These are phyloP conservation scores for Beauveria sp. DNA, from an alignment of 2,329 filamentous ascomycete species.

Conservation along the genomic window DNA sequence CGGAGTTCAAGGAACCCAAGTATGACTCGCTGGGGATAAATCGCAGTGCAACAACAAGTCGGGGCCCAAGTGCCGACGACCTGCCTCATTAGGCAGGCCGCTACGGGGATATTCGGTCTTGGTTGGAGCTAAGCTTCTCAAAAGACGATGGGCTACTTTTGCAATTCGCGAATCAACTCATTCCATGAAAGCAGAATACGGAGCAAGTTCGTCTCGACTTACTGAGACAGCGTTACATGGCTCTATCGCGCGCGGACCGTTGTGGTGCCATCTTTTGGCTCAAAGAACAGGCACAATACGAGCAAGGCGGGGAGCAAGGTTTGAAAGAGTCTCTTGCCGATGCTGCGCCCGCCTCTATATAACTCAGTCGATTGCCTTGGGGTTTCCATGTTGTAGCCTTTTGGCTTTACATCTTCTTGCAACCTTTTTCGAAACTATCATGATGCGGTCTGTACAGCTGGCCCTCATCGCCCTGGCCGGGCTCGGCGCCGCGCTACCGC, in stretches of 20 bases:
- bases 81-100: conserved; percentile 9
- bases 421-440: background rate
- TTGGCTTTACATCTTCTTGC: background rate
- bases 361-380: background rate
- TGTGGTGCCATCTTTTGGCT: background rate
- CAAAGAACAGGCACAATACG: background rate
- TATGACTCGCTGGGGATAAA: background rate
- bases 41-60: background rate
- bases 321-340: background rate
- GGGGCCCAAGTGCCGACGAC: background rate
- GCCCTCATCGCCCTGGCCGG: conserved; percentile 9
- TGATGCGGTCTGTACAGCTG: background rate
- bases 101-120: background rate
- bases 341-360: background rate
- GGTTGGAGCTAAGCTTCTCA: background rate
- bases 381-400: fast-evolving
- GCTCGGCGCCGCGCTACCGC: background rate
- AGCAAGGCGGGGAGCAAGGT: too few species aligned
- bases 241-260: background rate
- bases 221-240: background rate
- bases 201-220: background rate
- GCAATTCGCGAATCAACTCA: background rate
- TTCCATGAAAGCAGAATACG: too few species aligned
- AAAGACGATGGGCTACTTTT: background rate
- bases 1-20: background rate